Base-by-base conservation (phyloP, 306 rosid genomes). In the Carpinus viminea region DNA sequence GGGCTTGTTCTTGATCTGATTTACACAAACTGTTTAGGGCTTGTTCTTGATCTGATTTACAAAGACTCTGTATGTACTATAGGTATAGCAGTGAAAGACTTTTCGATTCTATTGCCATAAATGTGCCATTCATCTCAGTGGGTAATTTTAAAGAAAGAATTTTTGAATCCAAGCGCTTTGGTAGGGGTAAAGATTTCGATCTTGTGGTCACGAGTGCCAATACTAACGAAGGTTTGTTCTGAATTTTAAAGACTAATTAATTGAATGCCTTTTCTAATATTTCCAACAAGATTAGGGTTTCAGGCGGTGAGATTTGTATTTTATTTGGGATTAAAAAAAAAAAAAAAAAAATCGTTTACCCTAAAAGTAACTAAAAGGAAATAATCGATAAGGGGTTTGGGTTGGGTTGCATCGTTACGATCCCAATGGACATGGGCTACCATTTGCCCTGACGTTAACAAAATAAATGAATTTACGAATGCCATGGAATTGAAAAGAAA, bases 201-300 rank as follows among this genome's bases (percentile, higher is more conserved):
- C 99, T 96, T 62, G 83, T 96, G 89, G 96, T 96, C 94, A 90
- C 98, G 90, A 96, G 91, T 68, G 99, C 99, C 93, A 98, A 96
- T 90, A 90, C 98, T 89, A 93, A 91, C 91, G 99, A 96, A 96
- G 99, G 99, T 96, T 93, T 92, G 99, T 87, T 91, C 87, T 82
- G 88, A 89, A 88, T 84, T 88, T 57, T 12, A 48, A 3, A 78
- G 70, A 83, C 64, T 21, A 79, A 83, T 74, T 81, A 48, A 72
- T 86, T 79, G 61, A 31, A 31, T 31, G 34, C 34, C 2, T 66
- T 26, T 12, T 84, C 54, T 36, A 72, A 34, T 62, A 43, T 60
- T 51, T 72, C 60, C 46, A 72, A 78, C 46, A 81, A 36, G 85
- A 77, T 80, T 74, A 82, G 84, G 83, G 56, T 70, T 65, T 77